Evolutionary conservation across 495 filamentous ascomycete species (phyloP).

Genomic region (Umbilicaria muhlenbergii): DNA sequence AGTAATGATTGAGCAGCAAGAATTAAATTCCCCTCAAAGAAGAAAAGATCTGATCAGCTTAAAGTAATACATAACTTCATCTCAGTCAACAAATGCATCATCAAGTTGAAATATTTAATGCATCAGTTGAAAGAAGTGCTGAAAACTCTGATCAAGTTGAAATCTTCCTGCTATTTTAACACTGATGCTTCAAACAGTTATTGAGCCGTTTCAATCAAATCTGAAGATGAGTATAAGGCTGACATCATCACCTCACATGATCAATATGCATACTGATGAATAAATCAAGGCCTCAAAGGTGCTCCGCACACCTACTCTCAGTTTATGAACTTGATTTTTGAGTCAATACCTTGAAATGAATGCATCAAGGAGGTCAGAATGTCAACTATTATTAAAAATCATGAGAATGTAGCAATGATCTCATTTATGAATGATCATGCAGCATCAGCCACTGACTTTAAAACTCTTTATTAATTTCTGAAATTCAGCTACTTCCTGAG

Average conservation of each 20-base stretch:
- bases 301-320: conserved; percentile 2
- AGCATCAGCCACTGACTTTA: too few species aligned
- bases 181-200: conserved; percentile 2
- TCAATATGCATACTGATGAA: not conserved
- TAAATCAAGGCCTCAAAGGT: conserved; percentile 2
- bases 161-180: not conserved
- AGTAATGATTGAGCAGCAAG: not conserved
- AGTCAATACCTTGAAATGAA: not conserved
- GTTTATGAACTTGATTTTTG: conserved; percentile 1
- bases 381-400: too few species aligned
- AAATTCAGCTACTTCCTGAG: too few species aligned
- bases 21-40: conserved; percentile 2
- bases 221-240: not conserved
- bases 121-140: conserved; percentile 6
- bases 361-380: too few species aligned
- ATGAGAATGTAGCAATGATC: too few species aligned
- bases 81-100: conserved; percentile 1
- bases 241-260: too few species aligned
- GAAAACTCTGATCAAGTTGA: not conserved
- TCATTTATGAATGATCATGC: too few species aligned
- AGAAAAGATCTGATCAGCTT: not conserved
- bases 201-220: not conserved
- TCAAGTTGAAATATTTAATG: conserved; percentile 7
- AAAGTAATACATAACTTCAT: conserved; percentile 5
- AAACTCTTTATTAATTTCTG: too few species aligned